Evolutionary conservation across 129 eudicot species (phyloP).

Genomic region (Lactuca saligna): DNA sequence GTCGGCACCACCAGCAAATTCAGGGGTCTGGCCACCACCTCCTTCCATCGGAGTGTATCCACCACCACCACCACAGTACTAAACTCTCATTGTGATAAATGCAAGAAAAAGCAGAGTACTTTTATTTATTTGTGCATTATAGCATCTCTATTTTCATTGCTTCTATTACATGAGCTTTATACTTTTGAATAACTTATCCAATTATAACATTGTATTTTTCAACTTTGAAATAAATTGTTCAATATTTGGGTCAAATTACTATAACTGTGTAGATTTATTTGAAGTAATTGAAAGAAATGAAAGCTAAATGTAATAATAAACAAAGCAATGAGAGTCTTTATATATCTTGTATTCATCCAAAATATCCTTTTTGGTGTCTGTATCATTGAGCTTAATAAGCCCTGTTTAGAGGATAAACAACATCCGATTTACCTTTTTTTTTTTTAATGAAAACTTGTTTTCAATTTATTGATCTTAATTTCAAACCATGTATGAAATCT

Average conservation of each 20-base stretch:
- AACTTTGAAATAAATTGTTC: too few relatives aligned
- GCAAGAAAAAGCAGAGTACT: not conserved
- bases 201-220: too few relatives aligned
- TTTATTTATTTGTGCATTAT: not conserved
- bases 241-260: too few relatives aligned
- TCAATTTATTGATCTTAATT: constrained; percentile 13
- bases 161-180: not conserved
- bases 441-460: constrained; percentile 18
- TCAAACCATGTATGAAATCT: constrained; percentile 15
- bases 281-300: too few relatives aligned
- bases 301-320: too few relatives aligned
- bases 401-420: not conserved
- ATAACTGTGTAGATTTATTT: too few relatives aligned
- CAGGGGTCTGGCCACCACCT: constrained; percentile 33
- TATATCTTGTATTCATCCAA: too few relatives aligned
- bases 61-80: constrained; percentile 16
- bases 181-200: too few relatives aligned
- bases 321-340: not conserved
- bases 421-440: not conserved
- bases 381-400: constrained; percentile 7
- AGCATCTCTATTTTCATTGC: too few relatives aligned
- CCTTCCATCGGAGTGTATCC: constrained; percentile 28
- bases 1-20: constrained; percentile 13
- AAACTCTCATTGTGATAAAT: not conserved
- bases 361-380: not conserved